Conservation (phyloP, 176 grass and related monocot genomes). For the Carex myosuroides region DNA sequence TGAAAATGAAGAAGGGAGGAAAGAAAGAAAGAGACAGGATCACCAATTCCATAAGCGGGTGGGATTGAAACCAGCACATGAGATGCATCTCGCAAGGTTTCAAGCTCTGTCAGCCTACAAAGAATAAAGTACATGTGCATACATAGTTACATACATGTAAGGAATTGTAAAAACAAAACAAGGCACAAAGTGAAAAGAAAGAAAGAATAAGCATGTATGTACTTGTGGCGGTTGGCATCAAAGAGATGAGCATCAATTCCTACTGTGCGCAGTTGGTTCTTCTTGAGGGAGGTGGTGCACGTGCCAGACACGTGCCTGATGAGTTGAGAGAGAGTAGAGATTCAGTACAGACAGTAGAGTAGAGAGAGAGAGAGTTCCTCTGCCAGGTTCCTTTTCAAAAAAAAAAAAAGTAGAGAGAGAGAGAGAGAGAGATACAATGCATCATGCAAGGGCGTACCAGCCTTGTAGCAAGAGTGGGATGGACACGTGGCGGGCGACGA, state of each 20-base stretch:
- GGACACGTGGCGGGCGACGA: conserved; percentile 65
- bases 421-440: too few species aligned
- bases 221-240: conserved; percentile 17
- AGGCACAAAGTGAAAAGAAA: too few species aligned
- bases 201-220: neutral
- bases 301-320: conserved; percentile 43
- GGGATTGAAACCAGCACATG: conserved; percentile 74
- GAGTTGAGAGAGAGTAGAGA: too few species aligned
- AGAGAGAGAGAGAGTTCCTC: too few species aligned
- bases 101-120: neutral
- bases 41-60: conserved; percentile 27
- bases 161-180: too few species aligned
- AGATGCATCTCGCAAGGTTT: conserved; percentile 35
- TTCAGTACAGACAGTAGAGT: too few species aligned
- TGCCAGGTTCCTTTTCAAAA: too few species aligned
- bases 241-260: conserved; percentile 58
- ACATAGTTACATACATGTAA: too few species aligned
- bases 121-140: too few species aligned
- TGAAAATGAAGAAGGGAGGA: neutral
- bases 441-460: conserved; percentile 24
- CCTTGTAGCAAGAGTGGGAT: conserved; percentile 36
- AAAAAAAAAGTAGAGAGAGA: too few species aligned
- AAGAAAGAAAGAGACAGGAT: conserved; percentile 38
- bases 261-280: conserved; percentile 46
- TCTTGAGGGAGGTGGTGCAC: conserved; percentile 44